These are phyloP conservation scores for Eugenia klotzschiana DNA, from an alignment of 441 rosid genomes.

Conservation along the genomic window DNA sequence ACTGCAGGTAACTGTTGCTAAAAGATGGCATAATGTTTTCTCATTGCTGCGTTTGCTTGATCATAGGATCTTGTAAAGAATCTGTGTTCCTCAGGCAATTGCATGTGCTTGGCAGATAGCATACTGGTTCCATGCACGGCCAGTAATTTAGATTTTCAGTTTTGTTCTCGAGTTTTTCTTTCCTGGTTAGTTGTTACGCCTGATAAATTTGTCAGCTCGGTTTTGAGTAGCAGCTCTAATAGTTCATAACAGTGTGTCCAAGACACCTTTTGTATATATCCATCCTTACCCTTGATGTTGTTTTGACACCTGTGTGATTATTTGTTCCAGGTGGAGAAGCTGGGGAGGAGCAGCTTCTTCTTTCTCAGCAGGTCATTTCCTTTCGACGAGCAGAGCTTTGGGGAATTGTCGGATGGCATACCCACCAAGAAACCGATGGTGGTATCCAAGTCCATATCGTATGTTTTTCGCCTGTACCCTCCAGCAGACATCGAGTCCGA, in stretches of 20 bases:
- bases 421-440: conserved; percentile 34
- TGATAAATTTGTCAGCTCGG: not conserved
- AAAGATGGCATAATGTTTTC: not conserved
- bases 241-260: not conserved
- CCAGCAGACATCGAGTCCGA: conserved; percentile 44
- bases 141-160: not conserved
- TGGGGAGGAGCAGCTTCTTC: conserved; percentile 76
- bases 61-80: not conserved
- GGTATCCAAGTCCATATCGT: conserved; percentile 52
- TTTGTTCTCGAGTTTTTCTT: not conserved
- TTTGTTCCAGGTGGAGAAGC: conserved; percentile 53
- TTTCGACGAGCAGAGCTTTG: conserved; percentile 52
- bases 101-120: not conserved
- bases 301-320: not conserved
- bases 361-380: conserved; percentile 58
- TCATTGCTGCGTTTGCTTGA: not conserved
- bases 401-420: conserved; percentile 29
- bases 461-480: conserved; percentile 50
- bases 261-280: not conserved
- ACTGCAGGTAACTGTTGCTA: conserved; percentile 40
- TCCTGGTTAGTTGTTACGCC: not conserved
- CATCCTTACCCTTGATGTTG: not conserved
- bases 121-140: not conserved
- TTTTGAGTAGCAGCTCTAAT: not conserved
- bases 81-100: not conserved